A percentile compares a stretch with the other conserved stretches of the same genome.
Evolutionary conservation across 805 yeast species (phyloP).

Genomic region (Saccharomycopsis sp.): DNA sequence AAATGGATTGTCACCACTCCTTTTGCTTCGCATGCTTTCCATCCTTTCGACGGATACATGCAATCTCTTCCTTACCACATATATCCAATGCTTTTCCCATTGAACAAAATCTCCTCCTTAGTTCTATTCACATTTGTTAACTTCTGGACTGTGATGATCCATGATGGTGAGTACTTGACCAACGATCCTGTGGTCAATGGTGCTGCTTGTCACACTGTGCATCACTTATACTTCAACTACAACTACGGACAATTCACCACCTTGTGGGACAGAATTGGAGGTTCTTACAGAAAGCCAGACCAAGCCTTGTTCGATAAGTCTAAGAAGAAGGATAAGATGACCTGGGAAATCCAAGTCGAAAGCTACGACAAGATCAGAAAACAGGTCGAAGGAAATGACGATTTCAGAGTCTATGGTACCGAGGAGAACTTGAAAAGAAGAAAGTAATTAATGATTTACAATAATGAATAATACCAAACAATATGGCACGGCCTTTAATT

Average conservation of each 20-base stretch:
- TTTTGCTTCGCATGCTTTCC: constrained; percentile 97
- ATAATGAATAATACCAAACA: too few relatives aligned
- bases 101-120: constrained; percentile 81
- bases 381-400: constrained; percentile 71
- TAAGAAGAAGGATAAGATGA: constrained; percentile 46
- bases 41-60: constrained; percentile 92
- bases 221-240: constrained; percentile 94
- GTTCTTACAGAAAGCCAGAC: constrained; percentile 90
- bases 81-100: constrained; percentile 87
- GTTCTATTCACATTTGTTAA: constrained; percentile 83
- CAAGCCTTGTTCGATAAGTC: constrained; percentile 68
- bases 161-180: constrained; percentile 93
- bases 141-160: constrained; percentile 98
- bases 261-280: constrained; percentile 95
- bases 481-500: too few relatives aligned
- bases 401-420: constrained; percentile 65
- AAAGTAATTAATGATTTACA: constrained; percentile 16
- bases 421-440: constrained; percentile 33
- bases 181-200: constrained; percentile 94
- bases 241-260: constrained; percentile 98
- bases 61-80: constrained; percentile 93
- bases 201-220: constrained; percentile 97
- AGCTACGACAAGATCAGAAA: constrained; percentile 75
- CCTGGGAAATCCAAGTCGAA: constrained; percentile 65
- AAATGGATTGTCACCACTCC: constrained; percentile 99